Conservation (phyloP, 306 rosid species). For the Ormosia semicastrata region DNA sequence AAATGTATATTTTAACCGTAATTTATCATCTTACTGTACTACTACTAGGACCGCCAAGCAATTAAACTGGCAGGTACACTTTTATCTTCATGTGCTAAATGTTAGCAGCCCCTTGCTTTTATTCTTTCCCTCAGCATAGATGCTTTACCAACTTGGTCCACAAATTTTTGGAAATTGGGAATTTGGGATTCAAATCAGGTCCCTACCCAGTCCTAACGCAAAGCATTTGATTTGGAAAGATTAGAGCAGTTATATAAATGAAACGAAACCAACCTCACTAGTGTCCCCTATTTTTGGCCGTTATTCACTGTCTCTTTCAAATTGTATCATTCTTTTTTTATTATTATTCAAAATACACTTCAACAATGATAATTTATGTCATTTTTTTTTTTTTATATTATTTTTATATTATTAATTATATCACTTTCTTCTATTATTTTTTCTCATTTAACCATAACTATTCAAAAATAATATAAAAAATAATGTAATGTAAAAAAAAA, state of each 20-base stretch:
- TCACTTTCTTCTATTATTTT: too few relatives aligned
- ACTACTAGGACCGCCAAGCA: not conserved
- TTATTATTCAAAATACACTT: constrained; percentile 33
- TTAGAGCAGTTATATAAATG: not conserved
- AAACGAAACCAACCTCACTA: constrained; percentile 17
- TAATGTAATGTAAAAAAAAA: too few relatives aligned
- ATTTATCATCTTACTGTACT: not conserved
- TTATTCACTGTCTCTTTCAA: constrained; percentile 37
- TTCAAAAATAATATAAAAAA: too few relatives aligned
- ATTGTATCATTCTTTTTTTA: constrained; percentile 27
- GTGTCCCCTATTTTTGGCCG: not conserved
- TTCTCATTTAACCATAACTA: too few relatives aligned
- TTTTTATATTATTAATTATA: too few relatives aligned
- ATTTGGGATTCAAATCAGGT: not conserved
- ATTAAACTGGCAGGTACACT: not conserved
- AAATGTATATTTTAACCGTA: not conserved
- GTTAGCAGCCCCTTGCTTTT: constrained; percentile 22
- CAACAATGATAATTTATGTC: too few relatives aligned
- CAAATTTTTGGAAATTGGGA: constrained; percentile 14
- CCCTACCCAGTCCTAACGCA: not conserved
- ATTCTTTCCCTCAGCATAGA: not conserved
- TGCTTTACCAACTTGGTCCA: constrained; percentile 31
- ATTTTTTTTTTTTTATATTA: too few relatives aligned
- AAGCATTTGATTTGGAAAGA: constrained; percentile 1
- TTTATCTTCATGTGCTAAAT: constrained; percentile 8